Evolutionary conservation across 176 grass and related monocot genomes (phyloP).

Genomic region (Tuctoria greenei): DNA sequence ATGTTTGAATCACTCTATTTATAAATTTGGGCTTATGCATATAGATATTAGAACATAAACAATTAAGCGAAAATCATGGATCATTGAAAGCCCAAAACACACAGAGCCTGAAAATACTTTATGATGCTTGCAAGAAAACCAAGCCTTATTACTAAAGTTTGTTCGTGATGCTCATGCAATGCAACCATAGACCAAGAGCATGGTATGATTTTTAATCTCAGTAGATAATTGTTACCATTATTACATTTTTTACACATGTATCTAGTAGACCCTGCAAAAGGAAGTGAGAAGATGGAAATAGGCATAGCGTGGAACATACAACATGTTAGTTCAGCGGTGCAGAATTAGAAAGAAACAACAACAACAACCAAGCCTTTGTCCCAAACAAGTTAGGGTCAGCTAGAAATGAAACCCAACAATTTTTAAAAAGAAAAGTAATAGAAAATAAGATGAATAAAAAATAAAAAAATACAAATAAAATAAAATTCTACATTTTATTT

Average conservation of each 20-base stretch:
- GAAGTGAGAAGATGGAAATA: neutral
- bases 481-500: too few relatives aligned
- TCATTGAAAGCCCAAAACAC: neutral
- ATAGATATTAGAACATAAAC: neutral
- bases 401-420: too few relatives aligned
- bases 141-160: neutral
- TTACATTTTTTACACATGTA: neutral
- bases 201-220: neutral
- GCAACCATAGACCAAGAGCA: neutral
- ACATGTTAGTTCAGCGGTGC: too few relatives aligned
- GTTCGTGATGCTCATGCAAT: too few relatives aligned
- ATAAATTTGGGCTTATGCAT: too few relatives aligned
- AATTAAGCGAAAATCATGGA: neutral
- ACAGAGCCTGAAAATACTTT: neutral
- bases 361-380: too few relatives aligned
- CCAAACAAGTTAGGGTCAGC: too few relatives aligned
- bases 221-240: neutral
- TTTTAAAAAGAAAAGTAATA: too few relatives aligned
- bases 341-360: conserved; percentile 2
- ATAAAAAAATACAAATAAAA: too few relatives aligned
- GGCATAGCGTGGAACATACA: too few relatives aligned
- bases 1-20: too few relatives aligned
- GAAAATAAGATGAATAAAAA: too few relatives aligned
- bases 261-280: neutral
- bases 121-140: neutral